phyloP scores from a whole-genome alignment of 1,284 basidiomycete genomes.

The Cutaneotrichosporon curvatum region DNA sequence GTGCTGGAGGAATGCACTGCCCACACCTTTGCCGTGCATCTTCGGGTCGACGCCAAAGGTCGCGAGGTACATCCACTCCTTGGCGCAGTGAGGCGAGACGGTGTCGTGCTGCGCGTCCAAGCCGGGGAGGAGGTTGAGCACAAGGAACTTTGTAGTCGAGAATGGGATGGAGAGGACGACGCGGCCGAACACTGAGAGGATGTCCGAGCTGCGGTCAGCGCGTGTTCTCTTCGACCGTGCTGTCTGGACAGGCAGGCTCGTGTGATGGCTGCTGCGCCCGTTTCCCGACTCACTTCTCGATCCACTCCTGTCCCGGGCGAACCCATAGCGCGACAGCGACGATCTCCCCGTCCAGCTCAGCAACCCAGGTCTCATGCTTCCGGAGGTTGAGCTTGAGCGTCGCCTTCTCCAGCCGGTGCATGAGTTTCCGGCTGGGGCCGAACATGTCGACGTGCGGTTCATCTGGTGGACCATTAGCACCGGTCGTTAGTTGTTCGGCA shows the following conservation, averaged over 20 bases:
- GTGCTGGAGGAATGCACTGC: conserved; percentile 1
- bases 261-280: too few species aligned
- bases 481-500: too few species aligned
- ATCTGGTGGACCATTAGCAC: neutral
- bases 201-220: neutral
- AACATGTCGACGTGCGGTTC: conserved; percentile 2
- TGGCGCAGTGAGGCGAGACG: conserved; percentile 24
- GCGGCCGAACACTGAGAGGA: neutral
- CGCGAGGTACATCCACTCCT: conserved; percentile 3
- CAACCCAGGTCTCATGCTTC: conserved; percentile 2
- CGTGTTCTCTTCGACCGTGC: too few species aligned
- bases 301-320: conserved; percentile 3
- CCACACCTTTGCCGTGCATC: conserved; percentile 7
- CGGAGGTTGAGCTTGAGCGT: neutral
- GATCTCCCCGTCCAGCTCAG: neutral
- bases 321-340: conserved; percentile 2
- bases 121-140: conserved; percentile 55
- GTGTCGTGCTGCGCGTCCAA: conserved; percentile 47
- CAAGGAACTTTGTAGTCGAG: conserved; percentile 47
- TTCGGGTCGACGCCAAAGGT: conserved; percentile 6
- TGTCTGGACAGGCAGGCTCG: too few species aligned
- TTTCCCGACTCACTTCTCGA: conserved; percentile 5
- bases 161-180: neutral
- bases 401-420: neutral
- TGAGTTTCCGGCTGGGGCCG: neutral